Evolutionary conservation across 2,329 filamentous ascomycete genomes (phyloP).

Genomic region (Stachybotrys echinatus): DNA sequence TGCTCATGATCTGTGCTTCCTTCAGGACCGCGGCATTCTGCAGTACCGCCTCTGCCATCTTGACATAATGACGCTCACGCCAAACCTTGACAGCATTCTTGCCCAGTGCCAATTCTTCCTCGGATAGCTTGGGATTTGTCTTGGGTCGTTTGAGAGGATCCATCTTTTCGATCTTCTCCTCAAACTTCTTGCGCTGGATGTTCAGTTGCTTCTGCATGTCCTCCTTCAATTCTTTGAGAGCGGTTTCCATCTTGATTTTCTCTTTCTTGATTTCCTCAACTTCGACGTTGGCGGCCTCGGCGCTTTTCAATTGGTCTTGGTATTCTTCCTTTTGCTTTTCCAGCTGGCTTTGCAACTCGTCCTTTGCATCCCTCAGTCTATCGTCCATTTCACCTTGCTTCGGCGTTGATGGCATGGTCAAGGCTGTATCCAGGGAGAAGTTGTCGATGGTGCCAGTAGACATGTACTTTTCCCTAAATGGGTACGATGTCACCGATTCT

Average conservation of each 20-base stretch:
- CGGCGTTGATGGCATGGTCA: conserved; percentile 93
- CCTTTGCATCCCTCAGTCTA: conserved; percentile 65
- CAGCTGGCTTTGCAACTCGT: conserved; percentile 78
- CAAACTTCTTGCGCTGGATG: conserved; percentile 77
- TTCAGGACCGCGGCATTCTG: conserved; percentile 85
- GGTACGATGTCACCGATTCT: conserved; percentile 84
- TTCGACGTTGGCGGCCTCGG: conserved; percentile 70
- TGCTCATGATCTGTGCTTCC: conserved; percentile 96
- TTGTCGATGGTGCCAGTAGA: conserved; percentile 94
- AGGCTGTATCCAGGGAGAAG: conserved; percentile 86
- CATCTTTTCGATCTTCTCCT: conserved; percentile 76
- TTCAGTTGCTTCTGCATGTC: conserved; percentile 86
- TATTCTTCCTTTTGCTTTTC: conserved; percentile 83
- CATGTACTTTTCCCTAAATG: conserved; percentile 88
- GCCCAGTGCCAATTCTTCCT: conserved; percentile 67
- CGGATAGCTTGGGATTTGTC: conserved; percentile 59
- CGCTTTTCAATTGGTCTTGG: conserved; percentile 68
- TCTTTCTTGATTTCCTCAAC: conserved; percentile 80
- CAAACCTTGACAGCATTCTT: conserved; percentile 66
- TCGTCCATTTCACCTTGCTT: conserved; percentile 73
- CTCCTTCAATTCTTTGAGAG: conserved; percentile 69
- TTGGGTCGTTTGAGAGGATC: conserved; percentile 58
- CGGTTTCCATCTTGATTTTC: conserved; percentile 80
- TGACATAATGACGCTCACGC: conserved; percentile 80
- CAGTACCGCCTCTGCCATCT: conserved; percentile 87